phyloP scores from a whole-genome alignment of 1,284 basidiomycete genomes.

The Cutaneotrichosporon spelunceum region DNA sequence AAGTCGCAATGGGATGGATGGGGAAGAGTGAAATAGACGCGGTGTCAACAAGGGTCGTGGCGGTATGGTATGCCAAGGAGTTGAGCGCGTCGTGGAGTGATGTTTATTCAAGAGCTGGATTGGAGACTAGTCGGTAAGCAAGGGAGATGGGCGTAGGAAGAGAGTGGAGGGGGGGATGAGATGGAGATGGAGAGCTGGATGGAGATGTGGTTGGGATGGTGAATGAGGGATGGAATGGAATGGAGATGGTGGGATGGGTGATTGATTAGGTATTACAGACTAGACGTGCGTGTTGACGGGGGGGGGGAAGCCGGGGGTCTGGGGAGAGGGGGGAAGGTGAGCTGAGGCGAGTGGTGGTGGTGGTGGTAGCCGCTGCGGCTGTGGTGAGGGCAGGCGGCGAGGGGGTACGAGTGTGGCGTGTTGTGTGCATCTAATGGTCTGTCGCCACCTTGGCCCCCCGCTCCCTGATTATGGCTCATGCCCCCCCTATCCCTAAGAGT shows the following conservation, averaged over 20 bases:
- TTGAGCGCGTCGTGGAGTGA: background rate
- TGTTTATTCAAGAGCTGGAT: background rate
- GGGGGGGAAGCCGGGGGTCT: background rate
- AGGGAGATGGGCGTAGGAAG: background rate
- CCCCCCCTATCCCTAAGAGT: background rate
- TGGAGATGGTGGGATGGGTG: constrained; percentile 7
- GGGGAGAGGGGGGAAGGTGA: background rate
- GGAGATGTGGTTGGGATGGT: background rate
- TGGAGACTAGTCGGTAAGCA: background rate
- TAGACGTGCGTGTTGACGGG: background rate
- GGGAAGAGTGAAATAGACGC: background rate
- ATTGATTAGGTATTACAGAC: constrained; percentile 4
- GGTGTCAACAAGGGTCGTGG: constrained; percentile 6
- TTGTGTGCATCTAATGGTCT: background rate
- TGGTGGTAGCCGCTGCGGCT: background rate
- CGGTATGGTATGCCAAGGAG: constrained; percentile 1
- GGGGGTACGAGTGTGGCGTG: background rate
- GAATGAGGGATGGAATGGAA: constrained; percentile 5
- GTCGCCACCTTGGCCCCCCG: background rate
- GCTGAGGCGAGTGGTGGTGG: background rate
- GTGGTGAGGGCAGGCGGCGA: background rate
- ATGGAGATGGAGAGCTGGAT: constrained; percentile 3
- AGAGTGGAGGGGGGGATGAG: background rate
- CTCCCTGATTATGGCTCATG: background rate
- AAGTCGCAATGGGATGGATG: background rate